Evolutionary conservation across 2,329 filamentous ascomycete genomes (phyloP).

Genomic region (Diplodia corticola): DNA sequence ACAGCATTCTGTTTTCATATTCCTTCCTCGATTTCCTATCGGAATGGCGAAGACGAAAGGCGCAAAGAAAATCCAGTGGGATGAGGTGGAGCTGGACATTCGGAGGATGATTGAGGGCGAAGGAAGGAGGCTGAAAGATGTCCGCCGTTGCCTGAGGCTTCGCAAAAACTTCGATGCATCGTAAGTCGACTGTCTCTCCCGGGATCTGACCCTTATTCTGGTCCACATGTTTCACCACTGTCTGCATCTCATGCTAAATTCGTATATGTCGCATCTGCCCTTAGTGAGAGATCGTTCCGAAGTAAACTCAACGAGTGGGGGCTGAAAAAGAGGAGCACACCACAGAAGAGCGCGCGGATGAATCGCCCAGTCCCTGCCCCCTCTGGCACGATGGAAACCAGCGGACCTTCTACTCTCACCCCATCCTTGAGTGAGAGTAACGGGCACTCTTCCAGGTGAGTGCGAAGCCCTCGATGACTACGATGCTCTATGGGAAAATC

Average conservation of each 20-base stretch:
- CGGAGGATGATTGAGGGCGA: background rate
- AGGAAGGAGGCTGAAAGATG: background rate
- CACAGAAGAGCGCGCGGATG: background rate
- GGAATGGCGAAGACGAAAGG: conserved; percentile 2
- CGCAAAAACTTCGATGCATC: background rate
- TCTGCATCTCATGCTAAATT: background rate
- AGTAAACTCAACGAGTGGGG: background rate
- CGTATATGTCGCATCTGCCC: background rate
- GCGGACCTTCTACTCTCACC: background rate
- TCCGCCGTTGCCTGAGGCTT: background rate
- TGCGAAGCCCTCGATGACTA: background rate
- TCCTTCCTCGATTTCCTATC: background rate
- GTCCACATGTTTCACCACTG: background rate
- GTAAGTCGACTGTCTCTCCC: background rate
- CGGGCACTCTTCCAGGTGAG: background rate
- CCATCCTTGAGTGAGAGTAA: background rate
- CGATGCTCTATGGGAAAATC: background rate
- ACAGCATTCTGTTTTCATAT: background rate
- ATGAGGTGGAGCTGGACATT: background rate
- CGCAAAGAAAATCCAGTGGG: background rate
- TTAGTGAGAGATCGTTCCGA: background rate
- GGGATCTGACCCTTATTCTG: background rate
- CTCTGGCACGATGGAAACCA: background rate
- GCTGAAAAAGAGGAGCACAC: background rate
- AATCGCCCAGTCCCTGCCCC: background rate